phyloP scores from a whole-genome alignment of 257 asterid genomes.

The Leptodermis oblonga region DNA sequence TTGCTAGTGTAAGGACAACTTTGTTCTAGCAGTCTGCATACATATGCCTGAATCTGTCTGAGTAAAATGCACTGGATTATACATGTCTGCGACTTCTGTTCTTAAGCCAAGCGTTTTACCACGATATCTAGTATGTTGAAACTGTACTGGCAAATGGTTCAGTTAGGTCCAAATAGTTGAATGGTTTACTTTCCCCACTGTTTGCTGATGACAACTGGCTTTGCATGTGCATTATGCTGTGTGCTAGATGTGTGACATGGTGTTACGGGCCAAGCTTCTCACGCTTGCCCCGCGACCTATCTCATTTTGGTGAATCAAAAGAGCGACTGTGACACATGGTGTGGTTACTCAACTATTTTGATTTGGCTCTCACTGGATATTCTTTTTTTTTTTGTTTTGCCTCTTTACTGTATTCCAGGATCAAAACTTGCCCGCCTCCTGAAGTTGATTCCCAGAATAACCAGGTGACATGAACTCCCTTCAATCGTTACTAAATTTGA shows the following conservation, averaged over 20 bases:
- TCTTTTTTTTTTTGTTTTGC: not conserved
- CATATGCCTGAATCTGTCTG: not conserved
- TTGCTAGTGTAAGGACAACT: too few species aligned
- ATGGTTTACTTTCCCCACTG: not conserved
- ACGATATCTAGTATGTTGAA: not conserved
- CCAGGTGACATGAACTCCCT: slow-evolving; percentile 28
- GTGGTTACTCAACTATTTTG: not conserved
- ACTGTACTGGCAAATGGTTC: not conserved
- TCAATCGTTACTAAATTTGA: not conserved
- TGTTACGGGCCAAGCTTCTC: too few species aligned
- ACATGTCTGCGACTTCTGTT: not conserved
- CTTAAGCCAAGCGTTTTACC: not conserved
- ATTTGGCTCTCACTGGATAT: not conserved
- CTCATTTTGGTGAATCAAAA: too few species aligned
- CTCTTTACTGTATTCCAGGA: slow-evolving; percentile 21
- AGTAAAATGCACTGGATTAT: not conserved
- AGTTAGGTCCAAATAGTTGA: not conserved
- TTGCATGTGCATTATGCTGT: not conserved
- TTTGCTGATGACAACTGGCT: not conserved
- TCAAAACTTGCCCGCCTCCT: slow-evolving; percentile 25
- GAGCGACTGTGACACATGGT: too few species aligned
- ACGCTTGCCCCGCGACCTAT: too few species aligned
- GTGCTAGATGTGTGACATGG: not conserved
- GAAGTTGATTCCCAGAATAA: slow-evolving; percentile 25
- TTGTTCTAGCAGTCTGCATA: not conserved